phyloP scores from a whole-genome alignment of 306 rosid genomes.

The Coriaria nepalensis region DNA sequence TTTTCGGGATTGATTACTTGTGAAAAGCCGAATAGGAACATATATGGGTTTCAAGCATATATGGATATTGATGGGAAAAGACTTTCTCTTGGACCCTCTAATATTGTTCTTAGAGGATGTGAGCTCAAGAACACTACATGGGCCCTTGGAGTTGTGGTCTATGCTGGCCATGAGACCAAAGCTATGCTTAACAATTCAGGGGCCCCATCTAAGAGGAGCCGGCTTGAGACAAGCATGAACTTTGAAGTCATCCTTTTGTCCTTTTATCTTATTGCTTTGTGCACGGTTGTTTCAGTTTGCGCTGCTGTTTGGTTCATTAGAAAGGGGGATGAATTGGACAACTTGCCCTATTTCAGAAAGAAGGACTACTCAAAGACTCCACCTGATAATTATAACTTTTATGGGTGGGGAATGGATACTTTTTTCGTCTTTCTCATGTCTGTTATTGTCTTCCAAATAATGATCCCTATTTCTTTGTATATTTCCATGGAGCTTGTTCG shows the following conservation, averaged over 20 bases:
- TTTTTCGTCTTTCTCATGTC: constrained; percentile 85
- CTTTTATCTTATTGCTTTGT: constrained; percentile 51
- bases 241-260: constrained; percentile 74
- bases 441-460: constrained; percentile 79
- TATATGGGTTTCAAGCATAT: constrained; percentile 75
- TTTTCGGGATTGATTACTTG: constrained; percentile 58
- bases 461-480: constrained; percentile 93
- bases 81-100: constrained; percentile 84
- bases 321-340: constrained; percentile 34
- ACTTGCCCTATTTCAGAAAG: constrained; percentile 58
- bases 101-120: constrained; percentile 80
- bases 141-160: constrained; percentile 79
- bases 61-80: constrained; percentile 70
- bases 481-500: constrained; percentile 96
- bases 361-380: constrained; percentile 20
- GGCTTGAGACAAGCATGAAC: constrained; percentile 87
- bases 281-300: constrained; percentile 51
- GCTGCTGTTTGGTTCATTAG: constrained; percentile 71
- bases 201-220: constrained; percentile 93
- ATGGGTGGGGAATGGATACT: constrained; percentile 66
- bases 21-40: constrained; percentile 90
- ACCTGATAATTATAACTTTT: constrained; percentile 35
- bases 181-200: constrained; percentile 90
- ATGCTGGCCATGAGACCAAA: constrained; percentile 86
- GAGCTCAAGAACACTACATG: constrained; percentile 76